These are phyloP conservation scores for Gracilaria gracilis DNA, from an alignment of 23 red algal species.

Conservation along the genomic window DNA sequence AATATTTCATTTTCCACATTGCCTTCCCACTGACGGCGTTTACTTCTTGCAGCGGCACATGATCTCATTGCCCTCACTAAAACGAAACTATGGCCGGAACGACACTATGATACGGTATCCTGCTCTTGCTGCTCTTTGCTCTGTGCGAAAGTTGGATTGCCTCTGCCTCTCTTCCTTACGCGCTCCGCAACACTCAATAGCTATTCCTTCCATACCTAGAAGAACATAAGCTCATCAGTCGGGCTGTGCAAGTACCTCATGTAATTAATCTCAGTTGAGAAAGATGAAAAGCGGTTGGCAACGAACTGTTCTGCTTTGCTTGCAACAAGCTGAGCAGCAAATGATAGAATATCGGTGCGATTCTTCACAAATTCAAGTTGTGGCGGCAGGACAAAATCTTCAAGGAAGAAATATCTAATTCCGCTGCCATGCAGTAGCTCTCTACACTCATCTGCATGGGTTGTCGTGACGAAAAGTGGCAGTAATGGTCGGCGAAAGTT, in stretches of 20 bases:
- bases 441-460: conserved; percentile 28
- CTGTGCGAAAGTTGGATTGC: neutral
- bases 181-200: neutral
- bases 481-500: conserved; percentile 32
- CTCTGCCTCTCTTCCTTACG: neutral
- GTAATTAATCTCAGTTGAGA: conserved; percentile 54
- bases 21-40: too few relatives aligned
- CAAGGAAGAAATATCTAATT: conserved; percentile 31
- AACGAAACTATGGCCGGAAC: too few relatives aligned
- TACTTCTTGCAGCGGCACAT: too few relatives aligned
- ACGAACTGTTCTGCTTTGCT: conserved; percentile 60
- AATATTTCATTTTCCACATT: too few relatives aligned
- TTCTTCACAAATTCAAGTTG: conserved; percentile 8
- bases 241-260: conserved; percentile 25
- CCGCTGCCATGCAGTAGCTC: neutral
- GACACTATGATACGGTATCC: too few relatives aligned
- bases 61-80: too few relatives aligned
- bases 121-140: too few relatives aligned
- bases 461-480: conserved; percentile 64
- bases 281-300: conserved; percentile 65
- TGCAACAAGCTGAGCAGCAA: conserved; percentile 58
- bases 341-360: conserved; percentile 40
- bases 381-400: conserved; percentile 17
- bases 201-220: neutral
- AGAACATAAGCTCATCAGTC: conserved; percentile 9